phyloP scores from a whole-genome alignment of 2,329 filamentous ascomycete genomes.

The Penicillium expansum region DNA sequence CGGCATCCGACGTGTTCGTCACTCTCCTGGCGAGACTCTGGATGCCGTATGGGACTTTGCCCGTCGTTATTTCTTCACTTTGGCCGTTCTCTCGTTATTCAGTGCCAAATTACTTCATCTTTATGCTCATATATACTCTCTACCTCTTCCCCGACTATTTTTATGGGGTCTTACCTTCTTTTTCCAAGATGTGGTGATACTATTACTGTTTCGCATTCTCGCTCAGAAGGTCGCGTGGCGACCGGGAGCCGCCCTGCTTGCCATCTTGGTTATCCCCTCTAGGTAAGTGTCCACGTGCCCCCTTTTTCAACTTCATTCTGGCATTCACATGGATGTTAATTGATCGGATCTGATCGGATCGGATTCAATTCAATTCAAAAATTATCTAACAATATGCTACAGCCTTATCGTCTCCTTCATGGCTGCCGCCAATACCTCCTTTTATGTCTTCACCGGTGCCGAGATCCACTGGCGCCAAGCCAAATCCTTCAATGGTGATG shows the following conservation, averaged over 20 bases:
- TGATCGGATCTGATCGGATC: too few species aligned
- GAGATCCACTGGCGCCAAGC: constrained; percentile 40
- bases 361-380: too few species aligned
- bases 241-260: constrained; percentile 16
- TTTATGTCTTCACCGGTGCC: constrained; percentile 35
- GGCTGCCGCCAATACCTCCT: constrained; percentile 34
- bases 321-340: too few species aligned
- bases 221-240: constrained; percentile 25
- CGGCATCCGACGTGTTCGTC: constrained; percentile 10
- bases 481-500: constrained; percentile 32
- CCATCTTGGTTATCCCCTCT: constrained; percentile 28
- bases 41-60: constrained; percentile 29
- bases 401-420: constrained; percentile 34
- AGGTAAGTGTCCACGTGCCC: constrained; percentile 23
- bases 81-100: constrained; percentile 29
- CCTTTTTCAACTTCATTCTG: neutral
- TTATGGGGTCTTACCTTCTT: constrained; percentile 32
- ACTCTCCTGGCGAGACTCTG: constrained; percentile 13
- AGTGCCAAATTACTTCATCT: constrained; percentile 29
- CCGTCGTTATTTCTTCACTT: constrained; percentile 32
- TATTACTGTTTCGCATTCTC: constrained; percentile 25
- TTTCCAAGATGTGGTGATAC: constrained; percentile 30
- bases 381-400: neutral
- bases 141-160: constrained; percentile 23
- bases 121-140: constrained; percentile 28